A percentile compares a stretch with the other conserved stretches of the same genome.
Conservation (phyloP, 2,329 filamentous ascomycete species). For the Claviceps sp. region DNA sequence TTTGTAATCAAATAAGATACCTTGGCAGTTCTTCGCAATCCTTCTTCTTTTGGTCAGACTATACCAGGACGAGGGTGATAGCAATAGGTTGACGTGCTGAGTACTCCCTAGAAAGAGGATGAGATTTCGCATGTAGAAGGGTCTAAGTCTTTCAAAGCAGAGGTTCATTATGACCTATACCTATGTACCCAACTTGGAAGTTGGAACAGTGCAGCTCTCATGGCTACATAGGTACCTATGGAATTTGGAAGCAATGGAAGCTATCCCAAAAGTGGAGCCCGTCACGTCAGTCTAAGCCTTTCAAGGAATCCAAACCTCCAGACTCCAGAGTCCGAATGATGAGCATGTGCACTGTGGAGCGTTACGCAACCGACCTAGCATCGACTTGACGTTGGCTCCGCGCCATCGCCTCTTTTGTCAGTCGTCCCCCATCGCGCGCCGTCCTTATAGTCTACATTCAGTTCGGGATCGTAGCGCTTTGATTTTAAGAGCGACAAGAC, state of each 20-base stretch:
- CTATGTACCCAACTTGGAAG: background rate
- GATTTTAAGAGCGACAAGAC: background rate
- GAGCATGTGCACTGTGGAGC: conserved; percentile 1
- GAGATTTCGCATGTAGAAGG: no score
- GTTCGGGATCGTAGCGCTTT: background rate
- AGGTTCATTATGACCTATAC: no score
- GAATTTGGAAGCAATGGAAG: background rate
- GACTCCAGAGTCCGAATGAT: background rate
- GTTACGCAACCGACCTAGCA: conserved; percentile 2
- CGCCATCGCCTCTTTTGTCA: background rate
- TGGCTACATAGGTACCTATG: no score
- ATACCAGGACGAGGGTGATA: background rate
- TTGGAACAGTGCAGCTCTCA: no score
- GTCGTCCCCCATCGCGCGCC: background rate
- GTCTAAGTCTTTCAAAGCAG: no score
- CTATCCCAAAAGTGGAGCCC: conserved; percentile 2
- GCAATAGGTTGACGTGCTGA: background rate
- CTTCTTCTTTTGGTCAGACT: no score
- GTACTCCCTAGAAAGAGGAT: no score
- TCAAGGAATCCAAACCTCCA: background rate
- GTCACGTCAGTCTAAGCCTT: background rate
- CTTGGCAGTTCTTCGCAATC: background rate
- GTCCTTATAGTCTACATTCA: background rate
- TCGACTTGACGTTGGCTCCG: conserved; percentile 3
- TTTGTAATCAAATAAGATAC: background rate